A percentile compares a stretch with the other conserved stretches of the same genome.
Conservation (phyloP, 2,329 filamentous ascomycete genomes). For the Fusarium albosuccineum region DNA sequence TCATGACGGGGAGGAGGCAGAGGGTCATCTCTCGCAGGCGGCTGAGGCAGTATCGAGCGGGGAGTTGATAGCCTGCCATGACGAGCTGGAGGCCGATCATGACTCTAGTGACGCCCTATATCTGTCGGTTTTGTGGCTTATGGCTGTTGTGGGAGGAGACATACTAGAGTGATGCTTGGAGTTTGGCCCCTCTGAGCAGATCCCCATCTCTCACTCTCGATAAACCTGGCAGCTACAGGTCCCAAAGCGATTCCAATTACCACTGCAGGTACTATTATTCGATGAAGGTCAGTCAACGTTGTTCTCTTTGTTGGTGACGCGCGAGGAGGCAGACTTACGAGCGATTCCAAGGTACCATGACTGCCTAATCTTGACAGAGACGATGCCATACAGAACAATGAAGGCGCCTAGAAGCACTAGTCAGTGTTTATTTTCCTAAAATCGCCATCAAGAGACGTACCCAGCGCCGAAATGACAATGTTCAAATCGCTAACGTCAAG, state of each 20-base stretch:
- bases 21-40: conserved; percentile 67
- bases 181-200: conserved; percentile 46
- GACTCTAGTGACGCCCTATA: conserved; percentile 63
- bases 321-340: conserved; percentile 55
- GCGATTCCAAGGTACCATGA: conserved; percentile 68
- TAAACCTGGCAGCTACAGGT: conserved; percentile 65
- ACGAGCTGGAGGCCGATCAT: conserved; percentile 73
- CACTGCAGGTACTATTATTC: conserved; percentile 65
- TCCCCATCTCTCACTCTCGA: conserved; percentile 56
- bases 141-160: not conserved
- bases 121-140: not conserved
- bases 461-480: conserved; percentile 60
- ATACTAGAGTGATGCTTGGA: conserved; percentile 56
- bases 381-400: conserved; percentile 61
- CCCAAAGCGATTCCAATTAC: conserved; percentile 66
- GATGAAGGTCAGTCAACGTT: not conserved
- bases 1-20: conserved; percentile 71
- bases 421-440: conserved; percentile 65
- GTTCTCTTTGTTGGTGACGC: not conserved
- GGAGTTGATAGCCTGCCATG: conserved; percentile 73
- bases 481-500: conserved; percentile 66
- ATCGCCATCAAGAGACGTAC: conserved; percentile 63
- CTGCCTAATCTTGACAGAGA: conserved; percentile 66
- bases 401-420: conserved; percentile 55
- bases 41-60: conserved; percentile 64